Percentiles rank a stretch among this genome's conserved stretches.
Conservation (phyloP, 2,329 filamentous ascomycete genomes). For the Trichoderma asperellum region DNA sequence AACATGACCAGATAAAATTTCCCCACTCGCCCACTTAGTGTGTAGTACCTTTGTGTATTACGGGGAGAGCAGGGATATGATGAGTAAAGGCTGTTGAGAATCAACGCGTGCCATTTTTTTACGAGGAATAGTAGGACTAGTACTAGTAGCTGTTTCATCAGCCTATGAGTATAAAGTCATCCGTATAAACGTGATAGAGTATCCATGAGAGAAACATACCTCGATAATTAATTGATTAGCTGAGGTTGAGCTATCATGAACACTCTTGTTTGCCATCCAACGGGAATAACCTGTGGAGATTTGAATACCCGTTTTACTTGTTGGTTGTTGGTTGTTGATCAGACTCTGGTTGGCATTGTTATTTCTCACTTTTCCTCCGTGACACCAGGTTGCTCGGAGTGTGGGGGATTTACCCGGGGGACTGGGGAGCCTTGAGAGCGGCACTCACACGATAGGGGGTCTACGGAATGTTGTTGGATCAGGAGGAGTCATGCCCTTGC, state of each 20-base stretch:
- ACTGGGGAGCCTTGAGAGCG: constrained; percentile 19
- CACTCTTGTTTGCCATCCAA: neutral
- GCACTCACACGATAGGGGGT: neutral
- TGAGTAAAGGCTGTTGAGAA: constrained; percentile 4
- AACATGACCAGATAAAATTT: constrained; percentile 2
- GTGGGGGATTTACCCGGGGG: constrained; percentile 14
- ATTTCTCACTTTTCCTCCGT: neutral
- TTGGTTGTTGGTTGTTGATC: neutral
- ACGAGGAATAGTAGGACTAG: neutral
- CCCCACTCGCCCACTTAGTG: constrained; percentile 19
- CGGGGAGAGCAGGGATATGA: neutral
- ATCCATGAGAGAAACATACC: neutral
- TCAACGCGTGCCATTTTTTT: neutral
- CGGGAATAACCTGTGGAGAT: neutral
- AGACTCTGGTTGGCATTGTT: neutral
- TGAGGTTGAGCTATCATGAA: neutral
- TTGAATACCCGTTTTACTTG: neutral
- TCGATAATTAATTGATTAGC: neutral
- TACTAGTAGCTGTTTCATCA: neutral
- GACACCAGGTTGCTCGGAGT: neutral
- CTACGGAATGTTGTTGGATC: neutral
- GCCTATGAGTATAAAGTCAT: neutral
- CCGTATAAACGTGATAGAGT: neutral
- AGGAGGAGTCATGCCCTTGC: constrained; percentile 4
- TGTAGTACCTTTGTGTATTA: neutral